phyloP scores from a whole-genome alignment of 2,329 filamentous ascomycete species.

The Tothia fuscella region DNA sequence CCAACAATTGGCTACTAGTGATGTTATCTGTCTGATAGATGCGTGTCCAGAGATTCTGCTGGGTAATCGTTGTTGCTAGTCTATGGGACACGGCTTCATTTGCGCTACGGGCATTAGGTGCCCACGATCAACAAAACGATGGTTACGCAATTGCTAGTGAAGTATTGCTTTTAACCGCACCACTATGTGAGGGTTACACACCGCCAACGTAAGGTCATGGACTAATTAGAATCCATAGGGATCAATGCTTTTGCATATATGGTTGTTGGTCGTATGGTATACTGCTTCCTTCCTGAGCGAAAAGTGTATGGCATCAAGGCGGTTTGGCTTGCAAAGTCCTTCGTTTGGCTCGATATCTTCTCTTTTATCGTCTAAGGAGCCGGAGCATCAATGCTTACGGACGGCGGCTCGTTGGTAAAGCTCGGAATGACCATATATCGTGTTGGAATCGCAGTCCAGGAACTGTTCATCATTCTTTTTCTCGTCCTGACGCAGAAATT shows the following conservation, averaged over 20 bases:
- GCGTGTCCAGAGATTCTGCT: not conserved
- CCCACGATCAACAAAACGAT: not conserved
- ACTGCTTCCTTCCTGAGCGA: slow-evolving; percentile 25
- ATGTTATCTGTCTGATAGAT: too few species aligned
- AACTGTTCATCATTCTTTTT: slow-evolving; percentile 22
- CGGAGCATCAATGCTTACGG: too few species aligned
- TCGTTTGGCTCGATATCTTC: slow-evolving; percentile 36
- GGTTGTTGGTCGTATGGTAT: slow-evolving; percentile 27
- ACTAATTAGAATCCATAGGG: slow-evolving; percentile 16
- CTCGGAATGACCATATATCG: too few species aligned
- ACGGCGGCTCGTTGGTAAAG: too few species aligned
- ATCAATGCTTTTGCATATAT: slow-evolving; percentile 36
- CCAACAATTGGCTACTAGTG: too few species aligned
- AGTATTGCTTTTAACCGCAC: not conserved
- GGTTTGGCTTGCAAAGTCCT: slow-evolving; percentile 27
- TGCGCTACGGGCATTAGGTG: not conserved
- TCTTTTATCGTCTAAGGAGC: too few species aligned
- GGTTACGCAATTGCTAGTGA: not conserved
- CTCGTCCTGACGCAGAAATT: too few species aligned
- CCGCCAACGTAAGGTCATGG: slow-evolving; percentile 10
- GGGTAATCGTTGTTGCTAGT: not conserved
- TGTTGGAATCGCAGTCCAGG: slow-evolving; percentile 17
- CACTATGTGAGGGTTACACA: not conserved
- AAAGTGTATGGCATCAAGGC: slow-evolving; percentile 26
- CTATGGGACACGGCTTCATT: not conserved